Base-by-base conservation (phyloP, 306 rosid species). In the Gleditsia sinensis region DNA sequence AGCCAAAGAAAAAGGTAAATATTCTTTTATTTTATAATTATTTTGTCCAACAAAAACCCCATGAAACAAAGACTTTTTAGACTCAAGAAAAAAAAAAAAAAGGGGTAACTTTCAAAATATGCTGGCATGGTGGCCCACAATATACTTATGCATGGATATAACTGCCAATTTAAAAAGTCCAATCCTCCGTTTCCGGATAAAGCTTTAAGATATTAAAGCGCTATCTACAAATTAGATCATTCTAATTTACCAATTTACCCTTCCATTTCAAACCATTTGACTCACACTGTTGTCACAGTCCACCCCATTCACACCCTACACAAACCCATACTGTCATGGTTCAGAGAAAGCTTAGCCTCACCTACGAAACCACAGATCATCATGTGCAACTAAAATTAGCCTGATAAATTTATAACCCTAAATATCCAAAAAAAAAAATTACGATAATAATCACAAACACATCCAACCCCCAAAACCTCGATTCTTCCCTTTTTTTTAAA, bases 91-190 rank as follows among this genome's bases (percentile, higher is more conserved):
- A 28, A 28, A n/a, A n/a, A n/a, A n/a, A n/a, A 0, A 57, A 27
- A 14, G 7, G 6, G 53, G 77, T 63, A 74, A 13, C 77, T 64
- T 82, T 57, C 53, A 60, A 72, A 69, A 79, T 57, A 64, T 57
- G 86, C 72, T 75, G 74, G 63, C 48, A 79, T 2, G 70, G 42
- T 83, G 87, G 81, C 73, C 87, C 84, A 79, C 84, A 34, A 45
- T 34, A 79, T 43, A 59, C 77, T 79, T 75, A 66, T 79, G 87
- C 78, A 83, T 65, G 86, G 58, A 83, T 62, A 78, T 46, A 82
- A 78, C 74, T 78, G 45, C 67, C 45, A 60, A 33, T 33, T 33
- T 17, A 17, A 33, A n/a, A 60, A 60, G 66, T 59, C 66, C 66
- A 59, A 33, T 74, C 75, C 69, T 69, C 43, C 53, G 17, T 67